Evolutionary conservation across 495 filamentous ascomycete species (phyloP).

Genomic region (Aspergillus sparsus): DNA sequence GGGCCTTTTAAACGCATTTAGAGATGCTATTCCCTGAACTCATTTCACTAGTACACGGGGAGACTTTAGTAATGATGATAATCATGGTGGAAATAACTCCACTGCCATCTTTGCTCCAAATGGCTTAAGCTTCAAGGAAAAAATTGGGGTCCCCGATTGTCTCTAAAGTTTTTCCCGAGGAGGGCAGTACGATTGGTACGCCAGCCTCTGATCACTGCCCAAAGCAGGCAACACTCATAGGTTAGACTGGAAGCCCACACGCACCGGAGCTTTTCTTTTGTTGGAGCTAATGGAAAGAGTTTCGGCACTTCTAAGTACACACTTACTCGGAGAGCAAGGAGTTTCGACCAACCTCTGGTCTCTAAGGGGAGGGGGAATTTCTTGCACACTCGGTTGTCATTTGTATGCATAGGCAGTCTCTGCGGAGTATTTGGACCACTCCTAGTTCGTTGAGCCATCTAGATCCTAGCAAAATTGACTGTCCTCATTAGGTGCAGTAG

Average conservation of each 20-base stretch:
- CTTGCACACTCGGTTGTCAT: constrained; percentile 3
- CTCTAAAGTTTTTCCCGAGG: constrained; percentile 17
- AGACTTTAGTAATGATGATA: constrained; percentile 18
- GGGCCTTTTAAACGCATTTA: constrained; percentile 5
- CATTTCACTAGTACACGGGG: constrained; percentile 12
- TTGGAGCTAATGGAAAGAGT: constrained; percentile 15
- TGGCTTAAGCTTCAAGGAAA: constrained; percentile 17
- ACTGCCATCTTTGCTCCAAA: constrained; percentile 13
- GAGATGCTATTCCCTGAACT: constrained; percentile 7
- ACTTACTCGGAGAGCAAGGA: constrained; percentile 3
- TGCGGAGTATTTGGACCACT: constrained; percentile 6
- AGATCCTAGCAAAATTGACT: constrained; percentile 6
- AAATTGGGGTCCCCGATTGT: constrained; percentile 19
- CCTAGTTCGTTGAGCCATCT: constrained; percentile 5
- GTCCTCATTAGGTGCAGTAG: constrained; percentile 18
- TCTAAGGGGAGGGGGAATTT: neutral
- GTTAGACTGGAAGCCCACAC: constrained; percentile 22
- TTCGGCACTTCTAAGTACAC: constrained; percentile 20
- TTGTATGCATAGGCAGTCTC: constrained; percentile 8
- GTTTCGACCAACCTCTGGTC: constrained; percentile 10
- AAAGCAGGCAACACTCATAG: constrained; percentile 25
- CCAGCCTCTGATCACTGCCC: constrained; percentile 28
- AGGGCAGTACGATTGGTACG: constrained; percentile 23
- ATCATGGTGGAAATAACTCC: constrained; percentile 18
- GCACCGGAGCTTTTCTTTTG: constrained; percentile 16